Conservation (phyloP, 2,329 filamentous ascomycete species). For the Hypoxylon sp. region DNA sequence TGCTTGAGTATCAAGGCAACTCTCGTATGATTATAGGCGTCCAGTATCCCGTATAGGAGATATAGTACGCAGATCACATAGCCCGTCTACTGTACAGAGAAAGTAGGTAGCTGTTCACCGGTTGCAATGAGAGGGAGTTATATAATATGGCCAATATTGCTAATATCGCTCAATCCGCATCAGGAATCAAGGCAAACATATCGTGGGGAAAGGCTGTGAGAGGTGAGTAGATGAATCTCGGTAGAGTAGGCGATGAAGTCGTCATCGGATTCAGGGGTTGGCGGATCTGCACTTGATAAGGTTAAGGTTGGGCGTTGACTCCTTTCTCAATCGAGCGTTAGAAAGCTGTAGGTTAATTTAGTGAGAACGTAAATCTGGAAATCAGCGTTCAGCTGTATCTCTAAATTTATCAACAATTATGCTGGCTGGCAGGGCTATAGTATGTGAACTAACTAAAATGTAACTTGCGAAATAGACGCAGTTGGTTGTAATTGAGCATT, state of each 20-base stretch:
- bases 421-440: neutral
- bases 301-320: conserved; percentile 12
- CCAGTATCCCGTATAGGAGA: conserved; percentile 7
- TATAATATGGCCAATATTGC: neutral
- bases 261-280: conserved; percentile 35
- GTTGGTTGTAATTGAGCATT: conserved; percentile 3
- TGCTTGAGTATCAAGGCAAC: conserved; percentile 1
- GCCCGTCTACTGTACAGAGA: neutral
- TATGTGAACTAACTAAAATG: conserved; percentile 1
- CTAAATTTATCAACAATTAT: conserved; percentile 16
- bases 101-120: conserved; percentile 11
- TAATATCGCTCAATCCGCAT: conserved; percentile 11
- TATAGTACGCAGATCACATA: conserved; percentile 8
- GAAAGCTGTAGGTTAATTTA: conserved; percentile 8
- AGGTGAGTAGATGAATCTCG: conserved; percentile 29
- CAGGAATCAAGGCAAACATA: conserved; percentile 16
- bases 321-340: conserved; percentile 16
- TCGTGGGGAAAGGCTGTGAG: conserved; percentile 28
- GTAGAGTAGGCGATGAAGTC: conserved; percentile 29
- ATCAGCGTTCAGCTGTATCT: conserved; percentile 9
- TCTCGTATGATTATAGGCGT: conserved; percentile 18
- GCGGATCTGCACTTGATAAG: conserved; percentile 32
- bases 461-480: neutral
- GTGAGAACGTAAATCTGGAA: conserved; percentile 6
- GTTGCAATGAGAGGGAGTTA: conserved; percentile 8